Base-by-base conservation (phyloP, 345 rosid species). In the Murraya paniculata region DNA sequence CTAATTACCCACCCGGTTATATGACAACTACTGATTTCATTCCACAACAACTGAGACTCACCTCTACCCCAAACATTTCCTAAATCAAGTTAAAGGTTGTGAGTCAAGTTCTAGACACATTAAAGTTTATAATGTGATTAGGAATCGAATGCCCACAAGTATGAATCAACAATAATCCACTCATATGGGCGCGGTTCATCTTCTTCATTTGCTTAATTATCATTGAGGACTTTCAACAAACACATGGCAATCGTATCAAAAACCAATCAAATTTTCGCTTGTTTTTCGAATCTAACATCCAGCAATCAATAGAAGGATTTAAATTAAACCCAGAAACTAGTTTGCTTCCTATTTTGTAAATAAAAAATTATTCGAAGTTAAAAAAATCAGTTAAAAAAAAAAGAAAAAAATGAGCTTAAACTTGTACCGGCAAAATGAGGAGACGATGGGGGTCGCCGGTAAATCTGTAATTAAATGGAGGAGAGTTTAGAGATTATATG, bases 141-240 rank as follows among this genome's bases (percentile, higher is more conserved):
- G 3, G 2, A 39, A 73, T 60, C 41, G 27, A 13, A 74, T 41
- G 18, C 59, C 60, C 70, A 45, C 11, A 62, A 28, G 22, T 9
- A 74, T 30, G 24, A 74, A 74, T 27, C 56, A 61, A 74, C 33
- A 21, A 62, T 27, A 74, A 25, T 31, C 25, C 30, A 62, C 30
- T 74, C 59, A 28, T 45, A 7, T 1, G 2, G 10, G 21, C 27
- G 13, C 6, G 28, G 33, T 25, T 18, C 25, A 73, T 25, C 25
- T 60, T 73, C n/a, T 33, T 39, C 56, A 14, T 58, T 24, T 7
- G 38, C 5, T 73, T 25, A 24, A 31, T 9, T 30, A 7, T 16
- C 66, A 16, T 58, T 58, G 24, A 58, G 30, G 28, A 74, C 68
- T 62, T 74, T 74, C 39, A 58, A 74, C 77, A 64, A 74, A 62